phyloP scores from a whole-genome alignment of 805 yeast genomes.

The Spathaspora passalidarum region DNA sequence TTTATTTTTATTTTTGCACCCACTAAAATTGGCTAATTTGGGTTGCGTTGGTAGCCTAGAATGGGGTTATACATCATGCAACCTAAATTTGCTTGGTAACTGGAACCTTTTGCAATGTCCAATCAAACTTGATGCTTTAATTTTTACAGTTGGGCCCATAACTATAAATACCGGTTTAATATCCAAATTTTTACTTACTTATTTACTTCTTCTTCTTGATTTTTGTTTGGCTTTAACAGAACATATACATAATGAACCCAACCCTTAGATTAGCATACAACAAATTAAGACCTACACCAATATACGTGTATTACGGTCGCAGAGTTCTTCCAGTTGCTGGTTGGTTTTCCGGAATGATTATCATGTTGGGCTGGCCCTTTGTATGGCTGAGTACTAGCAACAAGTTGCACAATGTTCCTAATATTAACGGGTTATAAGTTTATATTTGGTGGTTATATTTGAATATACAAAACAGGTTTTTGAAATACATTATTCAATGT shows the following conservation, averaged over 20 bases:
- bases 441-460: too few relatives aligned
- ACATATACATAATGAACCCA: constrained; percentile 3
- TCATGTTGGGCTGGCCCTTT: constrained; percentile 39
- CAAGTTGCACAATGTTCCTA: constrained; percentile 24
- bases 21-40: neutral
- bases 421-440: constrained; percentile 6
- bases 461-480: too few relatives aligned
- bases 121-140: neutral
- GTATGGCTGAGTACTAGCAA: constrained; percentile 21
- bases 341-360: constrained; percentile 30
- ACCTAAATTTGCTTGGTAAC: neutral
- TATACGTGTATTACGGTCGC: constrained; percentile 19
- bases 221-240: neutral
- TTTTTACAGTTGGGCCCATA: neutral
- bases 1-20: neutral
- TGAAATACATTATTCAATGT: too few relatives aligned
- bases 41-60: neutral
- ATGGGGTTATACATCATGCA: neutral
- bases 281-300: constrained; percentile 13
- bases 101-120: too few relatives aligned
- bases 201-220: neutral
- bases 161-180: too few relatives aligned
- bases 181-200: neutral
- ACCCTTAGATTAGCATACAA: constrained; percentile 4
- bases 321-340: constrained; percentile 27